These are phyloP conservation scores for Fusarium sp. DNA, from an alignment of 2,329 filamentous ascomycete genomes.

Conservation along the genomic window DNA sequence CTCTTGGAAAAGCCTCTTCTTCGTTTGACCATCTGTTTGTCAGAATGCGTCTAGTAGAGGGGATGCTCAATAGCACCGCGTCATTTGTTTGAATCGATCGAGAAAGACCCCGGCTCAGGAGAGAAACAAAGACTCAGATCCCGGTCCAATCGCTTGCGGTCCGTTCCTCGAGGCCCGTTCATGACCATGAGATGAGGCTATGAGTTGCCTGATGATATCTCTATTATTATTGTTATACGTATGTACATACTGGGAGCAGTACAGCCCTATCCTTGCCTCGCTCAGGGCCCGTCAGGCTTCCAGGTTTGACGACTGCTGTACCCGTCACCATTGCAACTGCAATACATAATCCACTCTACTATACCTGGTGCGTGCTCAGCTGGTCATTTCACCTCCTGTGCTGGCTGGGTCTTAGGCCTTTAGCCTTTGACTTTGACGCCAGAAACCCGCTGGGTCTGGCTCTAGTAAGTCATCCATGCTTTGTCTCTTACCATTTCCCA, in stretches of 20 bases:
- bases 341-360: constrained; percentile 1
- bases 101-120: not conserved
- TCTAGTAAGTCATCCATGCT: not conserved
- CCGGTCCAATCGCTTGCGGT: constrained; percentile 17
- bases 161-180: constrained; percentile 14
- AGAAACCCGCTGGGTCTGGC: constrained; percentile 22
- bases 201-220: not conserved
- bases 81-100: not conserved
- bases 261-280: constrained; percentile 6
- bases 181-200: not conserved
- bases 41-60: not conserved
- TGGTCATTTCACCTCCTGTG: constrained; percentile 31
- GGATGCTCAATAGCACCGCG: not conserved
- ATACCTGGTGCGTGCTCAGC: constrained; percentile 30
- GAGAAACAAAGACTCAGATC: constrained; percentile 14
- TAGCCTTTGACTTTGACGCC: constrained; percentile 32
- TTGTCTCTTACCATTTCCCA: constrained; percentile 3
- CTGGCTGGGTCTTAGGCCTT: constrained; percentile 1
- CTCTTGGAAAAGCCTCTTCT: constrained; percentile 5
- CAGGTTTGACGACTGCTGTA: not conserved
- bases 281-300: constrained; percentile 9
- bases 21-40: constrained; percentile 1
- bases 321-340: constrained; percentile 9
- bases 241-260: not conserved
- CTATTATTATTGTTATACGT: not conserved